Evolutionary conservation across 805 yeast species (phyloP).

Genomic region (Wickerhamia fluorescens): DNA sequence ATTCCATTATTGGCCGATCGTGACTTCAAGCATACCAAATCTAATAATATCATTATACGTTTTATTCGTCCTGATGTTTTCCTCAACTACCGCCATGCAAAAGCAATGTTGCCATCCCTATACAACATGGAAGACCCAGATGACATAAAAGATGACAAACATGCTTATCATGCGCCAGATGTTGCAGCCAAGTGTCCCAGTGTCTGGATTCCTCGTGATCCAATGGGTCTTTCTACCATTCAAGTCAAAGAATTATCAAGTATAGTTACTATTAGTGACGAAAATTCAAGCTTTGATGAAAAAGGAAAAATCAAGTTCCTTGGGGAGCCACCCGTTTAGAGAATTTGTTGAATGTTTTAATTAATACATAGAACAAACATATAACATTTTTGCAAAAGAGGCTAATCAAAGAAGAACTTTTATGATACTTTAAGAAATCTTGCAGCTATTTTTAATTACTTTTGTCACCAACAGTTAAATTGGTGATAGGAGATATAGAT

Average conservation of each 20-base stretch:
- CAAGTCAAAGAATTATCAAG: constrained; percentile 51
- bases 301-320: constrained; percentile 26
- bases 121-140: constrained; percentile 33
- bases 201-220: constrained; percentile 92
- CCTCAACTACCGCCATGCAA: constrained; percentile 35
- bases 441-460: too few species aligned
- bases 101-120: constrained; percentile 26
- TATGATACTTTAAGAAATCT: too few species aligned
- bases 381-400: too few species aligned
- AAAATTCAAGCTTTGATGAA: constrained; percentile 47
- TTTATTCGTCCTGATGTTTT: constrained; percentile 56
- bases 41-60: constrained; percentile 40
- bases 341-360: neutral
- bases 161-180: constrained; percentile 75
- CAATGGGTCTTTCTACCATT: constrained; percentile 66
- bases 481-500: too few species aligned
- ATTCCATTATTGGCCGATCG: constrained; percentile 73
- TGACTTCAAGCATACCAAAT: constrained; percentile 30
- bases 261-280: constrained; percentile 59
- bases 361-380: too few species aligned
- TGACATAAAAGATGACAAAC: constrained; percentile 39
- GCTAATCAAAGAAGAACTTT: too few species aligned
- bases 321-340: constrained; percentile 26
- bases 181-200: constrained; percentile 60
- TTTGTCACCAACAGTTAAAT: too few species aligned